Percentiles rank a stretch among this genome's conserved stretches.
phyloP scores from a whole-genome alignment of 1,284 basidiomycete genomes.

The Tilletia indica region DNA sequence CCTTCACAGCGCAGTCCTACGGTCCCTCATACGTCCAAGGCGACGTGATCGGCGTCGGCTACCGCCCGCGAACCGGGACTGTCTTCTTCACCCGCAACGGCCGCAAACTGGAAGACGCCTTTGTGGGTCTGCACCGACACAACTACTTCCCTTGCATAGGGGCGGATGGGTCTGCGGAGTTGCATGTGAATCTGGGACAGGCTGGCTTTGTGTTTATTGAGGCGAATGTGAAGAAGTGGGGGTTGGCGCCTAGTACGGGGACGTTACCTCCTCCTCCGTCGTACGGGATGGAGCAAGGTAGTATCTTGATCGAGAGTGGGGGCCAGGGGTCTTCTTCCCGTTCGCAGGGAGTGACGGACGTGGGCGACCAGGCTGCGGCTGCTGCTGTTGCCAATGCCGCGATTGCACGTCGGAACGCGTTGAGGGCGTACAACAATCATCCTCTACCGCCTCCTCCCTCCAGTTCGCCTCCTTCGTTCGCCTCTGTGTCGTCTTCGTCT shows the following conservation, averaged over 20 bases:
- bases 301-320: slow-evolving; percentile 51
- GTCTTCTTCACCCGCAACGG: slow-evolving; percentile 56
- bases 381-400: slow-evolving; percentile 8
- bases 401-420: slow-evolving; percentile 4
- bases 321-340: slow-evolving; percentile 7
- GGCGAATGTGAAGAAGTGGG: slow-evolving; percentile 56
- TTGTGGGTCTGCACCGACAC: slow-evolving; percentile 48
- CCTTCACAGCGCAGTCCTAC: slow-evolving; percentile 83
- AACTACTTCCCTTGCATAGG: slow-evolving; percentile 55
- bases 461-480: not conserved
- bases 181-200: slow-evolving; percentile 55
- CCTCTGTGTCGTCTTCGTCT: slow-evolving; percentile 16
- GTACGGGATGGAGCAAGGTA: slow-evolving; percentile 54
- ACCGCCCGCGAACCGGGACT: slow-evolving; percentile 51
- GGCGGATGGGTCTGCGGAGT: slow-evolving; percentile 50
- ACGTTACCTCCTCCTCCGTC: slow-evolving; percentile 54
- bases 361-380: not conserved
- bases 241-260: slow-evolving; percentile 54
- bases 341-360: slow-evolving; percentile 12
- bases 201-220: slow-evolving; percentile 56
- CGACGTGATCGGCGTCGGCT: slow-evolving; percentile 55
- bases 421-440: slow-evolving; percentile 15
- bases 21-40: slow-evolving; percentile 85
- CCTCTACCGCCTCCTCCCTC: slow-evolving; percentile 8
- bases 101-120: slow-evolving; percentile 52